Conservation (phyloP, 345 rosid genomes). For the Syzygium grande region DNA sequence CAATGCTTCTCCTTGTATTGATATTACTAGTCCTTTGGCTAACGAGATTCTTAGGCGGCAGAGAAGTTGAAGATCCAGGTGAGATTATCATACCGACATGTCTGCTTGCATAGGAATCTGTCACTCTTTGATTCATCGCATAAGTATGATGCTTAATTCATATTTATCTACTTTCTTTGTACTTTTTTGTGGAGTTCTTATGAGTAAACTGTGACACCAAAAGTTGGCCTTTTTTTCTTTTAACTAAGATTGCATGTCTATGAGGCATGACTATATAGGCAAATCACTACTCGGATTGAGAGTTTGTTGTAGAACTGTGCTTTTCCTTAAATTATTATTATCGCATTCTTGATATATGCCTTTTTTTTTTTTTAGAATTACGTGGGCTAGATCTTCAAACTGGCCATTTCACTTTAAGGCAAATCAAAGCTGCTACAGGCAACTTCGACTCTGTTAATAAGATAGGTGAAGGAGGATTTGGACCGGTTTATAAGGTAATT, state of each 20-base stretch:
- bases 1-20: conserved; percentile 26
- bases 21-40: conserved; percentile 30
- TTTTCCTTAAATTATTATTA: background rate
- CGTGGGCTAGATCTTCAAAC: conserved; percentile 64
- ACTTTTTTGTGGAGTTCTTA: background rate
- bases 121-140: background rate
- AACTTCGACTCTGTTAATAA: conserved; percentile 70
- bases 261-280: background rate
- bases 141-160: background rate
- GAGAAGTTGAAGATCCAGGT: conserved; percentile 53
- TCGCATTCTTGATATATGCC: background rate
- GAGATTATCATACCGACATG: background rate
- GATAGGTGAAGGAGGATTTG: conserved; percentile 95
- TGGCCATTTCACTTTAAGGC: conserved; percentile 61
- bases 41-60: conserved; percentile 49
- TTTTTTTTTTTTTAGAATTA: conserved; percentile 26
- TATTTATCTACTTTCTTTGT: background rate
- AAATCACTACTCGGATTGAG: background rate
- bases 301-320: background rate
- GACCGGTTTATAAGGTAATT: conserved; percentile 79
- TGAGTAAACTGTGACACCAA: background rate
- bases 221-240: background rate
- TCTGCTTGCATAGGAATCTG: background rate
- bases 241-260: background rate
- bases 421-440: conserved; percentile 65